Conservation (phyloP, 2,329 filamentous ascomycete species). For the Fusarium tanahbumbuense region DNA sequence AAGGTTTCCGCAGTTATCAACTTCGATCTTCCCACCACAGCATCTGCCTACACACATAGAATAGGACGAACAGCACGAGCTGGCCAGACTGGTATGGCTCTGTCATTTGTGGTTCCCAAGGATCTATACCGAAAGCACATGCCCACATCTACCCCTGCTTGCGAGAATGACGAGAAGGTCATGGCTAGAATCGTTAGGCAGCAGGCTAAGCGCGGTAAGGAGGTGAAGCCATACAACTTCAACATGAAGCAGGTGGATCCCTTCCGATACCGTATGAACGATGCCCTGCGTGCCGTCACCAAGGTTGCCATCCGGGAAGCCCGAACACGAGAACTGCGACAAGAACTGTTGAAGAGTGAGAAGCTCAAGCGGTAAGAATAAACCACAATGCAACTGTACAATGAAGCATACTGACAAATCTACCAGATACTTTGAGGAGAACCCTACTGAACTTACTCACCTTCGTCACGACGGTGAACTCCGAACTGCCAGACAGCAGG, state of each 20-base stretch:
- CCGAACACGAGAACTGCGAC: slow-evolving; percentile 84
- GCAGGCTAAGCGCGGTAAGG: slow-evolving; percentile 81
- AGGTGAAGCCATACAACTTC: slow-evolving; percentile 91
- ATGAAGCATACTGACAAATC: slow-evolving; percentile 4
- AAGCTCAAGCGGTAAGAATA: slow-evolving; percentile 77
- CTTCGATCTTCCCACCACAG: slow-evolving; percentile 90
- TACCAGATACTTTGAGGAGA: slow-evolving; percentile 87
- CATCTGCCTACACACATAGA: slow-evolving; percentile 95
- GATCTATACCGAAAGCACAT: slow-evolving; percentile 89
- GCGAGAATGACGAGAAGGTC: slow-evolving; percentile 86
- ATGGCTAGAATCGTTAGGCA: slow-evolving; percentile 82
- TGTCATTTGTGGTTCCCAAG: slow-evolving; percentile 92
- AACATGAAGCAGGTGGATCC: slow-evolving; percentile 94
- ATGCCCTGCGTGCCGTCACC: slow-evolving; percentile 90
- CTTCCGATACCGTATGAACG: slow-evolving; percentile 94
- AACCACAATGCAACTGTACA: no score
- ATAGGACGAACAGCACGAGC: slow-evolving; percentile 94
- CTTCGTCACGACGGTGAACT: slow-evolving; percentile 91
- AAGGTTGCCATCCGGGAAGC: slow-evolving; percentile 91
- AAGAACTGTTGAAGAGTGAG: slow-evolving; percentile 92
- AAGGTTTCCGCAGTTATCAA: slow-evolving; percentile 96
- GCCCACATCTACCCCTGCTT: slow-evolving; percentile 79
- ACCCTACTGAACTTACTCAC: slow-evolving; percentile 87
- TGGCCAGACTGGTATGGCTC: slow-evolving; percentile 90
- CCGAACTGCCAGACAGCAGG: slow-evolving; percentile 83